phyloP scores from a whole-genome alignment of 2,329 filamentous ascomycete genomes.

The Lachnellula occidentalis region DNA sequence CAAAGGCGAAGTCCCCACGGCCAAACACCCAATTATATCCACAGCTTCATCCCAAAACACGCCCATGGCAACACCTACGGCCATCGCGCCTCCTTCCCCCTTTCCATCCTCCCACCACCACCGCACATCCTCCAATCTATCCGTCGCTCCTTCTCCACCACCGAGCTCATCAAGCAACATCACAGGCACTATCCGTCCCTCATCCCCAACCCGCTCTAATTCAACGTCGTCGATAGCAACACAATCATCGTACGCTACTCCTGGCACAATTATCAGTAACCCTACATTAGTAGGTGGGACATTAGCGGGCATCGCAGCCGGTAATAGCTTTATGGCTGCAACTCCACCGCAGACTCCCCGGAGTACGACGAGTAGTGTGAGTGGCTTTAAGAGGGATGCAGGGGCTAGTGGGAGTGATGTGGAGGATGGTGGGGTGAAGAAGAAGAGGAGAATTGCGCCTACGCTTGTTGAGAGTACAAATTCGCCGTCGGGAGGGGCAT shows the following conservation, averaged over 20 bases:
- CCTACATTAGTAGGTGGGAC: constrained; percentile 73
- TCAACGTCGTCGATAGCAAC: constrained; percentile 77
- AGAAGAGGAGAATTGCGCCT: constrained; percentile 66
- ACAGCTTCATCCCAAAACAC: constrained; percentile 57
- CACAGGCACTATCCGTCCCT: constrained; percentile 45
- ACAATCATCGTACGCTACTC: constrained; percentile 44
- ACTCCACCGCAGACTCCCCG: constrained; percentile 88
- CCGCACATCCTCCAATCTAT: constrained; percentile 51
- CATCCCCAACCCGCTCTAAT: constrained; percentile 79
- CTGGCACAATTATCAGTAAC: constrained; percentile 58
- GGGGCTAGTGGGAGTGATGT: constrained; percentile 43
- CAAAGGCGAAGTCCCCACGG: constrained; percentile 55
- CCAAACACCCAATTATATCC: constrained; percentile 38
- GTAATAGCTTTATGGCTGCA: constrained; percentile 54
- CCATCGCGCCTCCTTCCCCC: constrained; percentile 57
- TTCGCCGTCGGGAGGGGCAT: neutral
- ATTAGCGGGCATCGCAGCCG: constrained; percentile 70
- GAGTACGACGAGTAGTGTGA: constrained; percentile 51
- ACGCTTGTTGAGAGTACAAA: constrained; percentile 43
- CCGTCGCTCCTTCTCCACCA: constrained; percentile 53
- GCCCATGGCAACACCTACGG: constrained; percentile 65
- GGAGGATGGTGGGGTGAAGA: constrained; percentile 49
- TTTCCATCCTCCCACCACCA: constrained; percentile 45
- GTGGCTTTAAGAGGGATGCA: constrained; percentile 50
- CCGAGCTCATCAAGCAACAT: constrained; percentile 29